These are phyloP conservation scores for Rhodotorula diobovata DNA, from an alignment of 768 basidiomycete genomes.

Conservation along the genomic window DNA sequence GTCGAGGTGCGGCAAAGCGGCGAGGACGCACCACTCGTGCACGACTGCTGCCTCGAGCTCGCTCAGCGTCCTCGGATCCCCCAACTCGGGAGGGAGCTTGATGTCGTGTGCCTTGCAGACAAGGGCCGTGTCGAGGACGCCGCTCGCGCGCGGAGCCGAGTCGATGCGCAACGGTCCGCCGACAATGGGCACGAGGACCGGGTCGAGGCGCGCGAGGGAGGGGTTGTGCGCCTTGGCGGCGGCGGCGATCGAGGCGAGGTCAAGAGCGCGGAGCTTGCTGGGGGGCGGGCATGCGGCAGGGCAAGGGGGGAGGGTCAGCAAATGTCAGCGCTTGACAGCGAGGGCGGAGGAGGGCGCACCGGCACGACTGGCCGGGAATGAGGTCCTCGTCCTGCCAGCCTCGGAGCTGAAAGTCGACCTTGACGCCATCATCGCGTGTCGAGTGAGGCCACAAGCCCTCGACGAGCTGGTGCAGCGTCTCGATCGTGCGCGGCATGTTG, in stretches of 20 bases:
- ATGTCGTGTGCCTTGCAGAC: conserved; percentile 69
- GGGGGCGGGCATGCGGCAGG: no score
- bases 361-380: conserved; percentile 36
- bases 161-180: conserved; percentile 59
- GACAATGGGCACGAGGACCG: conserved; percentile 53
- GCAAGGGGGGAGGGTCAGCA: background rate
- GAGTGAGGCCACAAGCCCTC: conserved; percentile 62
- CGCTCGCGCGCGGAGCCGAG: conserved; percentile 68
- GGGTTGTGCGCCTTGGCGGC: conserved; percentile 64
- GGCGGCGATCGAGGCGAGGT: conserved; percentile 14
- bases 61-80: conserved; percentile 59
- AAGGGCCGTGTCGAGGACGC: conserved; percentile 62
- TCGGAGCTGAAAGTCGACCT: conserved; percentile 19
- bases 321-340: background rate
- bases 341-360: background rate
- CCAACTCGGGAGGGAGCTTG: conserved; percentile 65
- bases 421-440: background rate
- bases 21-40: conserved; percentile 73
- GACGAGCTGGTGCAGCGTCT: conserved; percentile 68
- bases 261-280: conserved; percentile 19
- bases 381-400: conserved; percentile 23
- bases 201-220: conserved; percentile 60
- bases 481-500: conserved; percentile 70
- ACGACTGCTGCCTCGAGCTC: conserved; percentile 68
- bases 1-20: no score